Evolutionary conservation across 2,329 filamentous ascomycete genomes (phyloP), one percentile per base, ranked within the genome.

Genomic region (Alternaria consortialis): DNA sequence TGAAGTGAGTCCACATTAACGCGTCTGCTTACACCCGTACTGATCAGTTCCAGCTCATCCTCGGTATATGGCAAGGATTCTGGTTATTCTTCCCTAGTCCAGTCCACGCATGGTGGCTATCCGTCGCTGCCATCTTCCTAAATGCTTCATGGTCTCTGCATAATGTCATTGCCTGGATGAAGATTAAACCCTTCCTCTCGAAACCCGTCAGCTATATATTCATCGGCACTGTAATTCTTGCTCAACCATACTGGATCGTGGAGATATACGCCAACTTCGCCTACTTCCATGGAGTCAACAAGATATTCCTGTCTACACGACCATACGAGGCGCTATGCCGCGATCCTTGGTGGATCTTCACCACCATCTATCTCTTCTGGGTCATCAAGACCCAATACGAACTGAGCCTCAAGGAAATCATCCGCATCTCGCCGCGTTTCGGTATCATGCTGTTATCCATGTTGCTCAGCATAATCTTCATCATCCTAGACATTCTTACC

Each of bases 261-360:
- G 88, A 90, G 72, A 88, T 90, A 12, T 87, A 87, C 59, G 86
- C 87, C 40, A 90, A 89, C 60, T 90, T 89, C 65, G 79, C 87
- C 6, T 90, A 86, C 73, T 90, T 89, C 74, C 87, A 88, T 65
- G 81, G 82, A 31, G 79, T 84, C 65, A 84, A 82, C 66, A 74
- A 80, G 31, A 73, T 88, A 0, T 90, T 89, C 68, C 69, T 80
- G 4, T 79, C 78, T 4, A 88, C 86, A 0, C 77, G 87, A 17
- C 87, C 87, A 0, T 84, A 84, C 52, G 88, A 90, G 72, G 85
- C 87, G 2, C 72, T 89, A 1, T 88, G 86, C 68, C 83, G 87
- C 9, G 88, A 90, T 64, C 88, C 88, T 0, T 90, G 88, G 88
- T 90, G 88, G 88, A 84, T 90, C 17, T 87, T 88, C 65, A 88